Evolutionary conservation across 2,329 filamentous ascomycete genomes (phyloP).

Genomic region (Alternaria rosae): DNA sequence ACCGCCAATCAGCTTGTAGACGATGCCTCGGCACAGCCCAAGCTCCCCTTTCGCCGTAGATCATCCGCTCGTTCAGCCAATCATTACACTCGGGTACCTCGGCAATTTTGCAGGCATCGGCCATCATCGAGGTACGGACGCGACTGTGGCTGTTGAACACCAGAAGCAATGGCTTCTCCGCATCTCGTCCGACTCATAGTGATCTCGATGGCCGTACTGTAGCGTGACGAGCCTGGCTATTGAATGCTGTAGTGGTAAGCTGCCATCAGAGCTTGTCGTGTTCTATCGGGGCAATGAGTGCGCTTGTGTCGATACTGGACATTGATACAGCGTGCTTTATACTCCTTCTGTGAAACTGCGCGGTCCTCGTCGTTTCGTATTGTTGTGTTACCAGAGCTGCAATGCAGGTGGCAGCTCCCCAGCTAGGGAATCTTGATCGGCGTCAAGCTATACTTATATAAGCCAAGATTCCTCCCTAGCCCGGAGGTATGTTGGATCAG

Average conservation of each 20-base stretch:
- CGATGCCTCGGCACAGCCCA: background rate
- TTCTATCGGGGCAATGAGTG: rapidly evolving
- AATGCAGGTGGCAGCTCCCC: background rate
- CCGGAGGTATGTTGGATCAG: background rate
- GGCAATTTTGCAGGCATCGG: background rate
- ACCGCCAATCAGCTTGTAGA: background rate
- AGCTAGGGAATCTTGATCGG: rapidly evolving
- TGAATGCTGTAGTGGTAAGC: background rate
- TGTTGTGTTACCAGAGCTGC: background rate
- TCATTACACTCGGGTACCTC: background rate
- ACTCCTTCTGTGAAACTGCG: rapidly evolving
- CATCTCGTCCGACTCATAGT: background rate
- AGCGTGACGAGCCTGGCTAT: background rate
- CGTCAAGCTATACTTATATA: background rate
- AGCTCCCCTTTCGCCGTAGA: background rate
- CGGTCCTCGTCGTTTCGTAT: background rate
- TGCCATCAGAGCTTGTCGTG: background rate
- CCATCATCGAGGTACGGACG: background rate
- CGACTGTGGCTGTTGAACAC: background rate
- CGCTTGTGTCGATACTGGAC: background rate
- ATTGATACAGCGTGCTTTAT: background rate
- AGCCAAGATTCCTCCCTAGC: too few relatives aligned
- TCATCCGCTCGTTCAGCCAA: background rate
- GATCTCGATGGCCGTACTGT: too few relatives aligned
- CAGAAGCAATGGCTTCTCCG: background rate